Evolutionary conservation across 2,329 filamentous ascomycete genomes (phyloP).

Genomic region (Aspergillus tanneri): DNA sequence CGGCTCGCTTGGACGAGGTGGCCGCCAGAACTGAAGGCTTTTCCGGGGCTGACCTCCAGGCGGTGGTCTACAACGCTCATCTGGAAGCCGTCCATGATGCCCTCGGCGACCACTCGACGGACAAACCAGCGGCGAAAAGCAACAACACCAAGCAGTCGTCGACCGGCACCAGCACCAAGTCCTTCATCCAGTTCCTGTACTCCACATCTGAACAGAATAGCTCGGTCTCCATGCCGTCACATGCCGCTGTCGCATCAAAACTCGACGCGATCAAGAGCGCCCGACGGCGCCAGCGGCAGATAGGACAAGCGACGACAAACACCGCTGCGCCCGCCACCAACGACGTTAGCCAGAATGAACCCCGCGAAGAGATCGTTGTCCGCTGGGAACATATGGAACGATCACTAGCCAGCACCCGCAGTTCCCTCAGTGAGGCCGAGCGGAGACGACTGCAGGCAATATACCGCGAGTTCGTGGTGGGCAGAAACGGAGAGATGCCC

Average conservation of each 20-base stretch:
- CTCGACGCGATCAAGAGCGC: conserved; percentile 74
- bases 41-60: conserved; percentile 91
- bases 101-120: conserved; percentile 58
- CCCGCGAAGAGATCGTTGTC: conserved; percentile 71
- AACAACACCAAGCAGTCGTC: conserved; percentile 27
- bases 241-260: conserved; percentile 76
- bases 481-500: conserved; percentile 90
- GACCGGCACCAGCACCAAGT: conserved; percentile 37
- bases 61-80: conserved; percentile 92
- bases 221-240: conserved; percentile 66
- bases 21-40: conserved; percentile 82
- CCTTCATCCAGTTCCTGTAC: conserved; percentile 81
- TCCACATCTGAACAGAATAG: conserved; percentile 57
- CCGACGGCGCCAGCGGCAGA: conserved; percentile 61
- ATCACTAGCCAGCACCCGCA: conserved; percentile 72
- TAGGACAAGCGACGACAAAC: conserved; percentile 38
- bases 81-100: conserved; percentile 95
- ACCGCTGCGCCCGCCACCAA: conserved; percentile 23
- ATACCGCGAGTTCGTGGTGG: conserved; percentile 89
- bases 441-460: conserved; percentile 71
- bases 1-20: conserved; percentile 66
- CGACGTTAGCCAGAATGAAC: conserved; percentile 31
- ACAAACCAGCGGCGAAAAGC: conserved; percentile 41
- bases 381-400: conserved; percentile 79
- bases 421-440: conserved; percentile 80